Conservation (phyloP, 352 stramenopile genomes). For the Phytophthora pini region DNA sequence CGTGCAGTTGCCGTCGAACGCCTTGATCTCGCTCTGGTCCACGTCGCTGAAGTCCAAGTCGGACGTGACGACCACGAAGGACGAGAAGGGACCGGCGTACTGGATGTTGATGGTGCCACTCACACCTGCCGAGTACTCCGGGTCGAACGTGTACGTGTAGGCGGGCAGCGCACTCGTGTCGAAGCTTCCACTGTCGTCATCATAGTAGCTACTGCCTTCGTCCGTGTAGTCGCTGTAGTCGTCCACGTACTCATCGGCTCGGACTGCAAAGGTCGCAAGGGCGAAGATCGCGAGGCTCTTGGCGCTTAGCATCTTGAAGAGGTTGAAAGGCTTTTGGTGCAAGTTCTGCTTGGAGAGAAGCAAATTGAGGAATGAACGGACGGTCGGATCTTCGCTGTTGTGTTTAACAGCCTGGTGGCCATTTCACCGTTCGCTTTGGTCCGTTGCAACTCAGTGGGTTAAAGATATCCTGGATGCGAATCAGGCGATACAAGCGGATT, state of each 20-base stretch:
- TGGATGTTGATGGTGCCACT: constrained; percentile 50
- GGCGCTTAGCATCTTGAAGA: constrained; percentile 25
- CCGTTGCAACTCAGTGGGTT: background rate
- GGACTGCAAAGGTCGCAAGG: constrained; percentile 21
- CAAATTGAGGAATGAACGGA: constrained; percentile 29
- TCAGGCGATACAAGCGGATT: constrained; percentile 21
- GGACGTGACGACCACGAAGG: constrained; percentile 46
- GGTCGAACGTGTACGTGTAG: constrained; percentile 56
- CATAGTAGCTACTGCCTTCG: constrained; percentile 5
- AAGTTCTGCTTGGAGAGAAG: constrained; percentile 11
- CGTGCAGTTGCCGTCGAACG: constrained; percentile 51
- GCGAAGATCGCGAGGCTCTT: constrained; percentile 25
- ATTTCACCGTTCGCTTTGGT: constrained; percentile 6
- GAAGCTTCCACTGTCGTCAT: constrained; percentile 9
- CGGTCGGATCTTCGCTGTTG: background rate
- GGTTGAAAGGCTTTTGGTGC: background rate
- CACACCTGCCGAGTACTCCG: constrained; percentile 40
- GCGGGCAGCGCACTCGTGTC: constrained; percentile 18
- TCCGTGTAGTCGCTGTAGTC: constrained; percentile 7
- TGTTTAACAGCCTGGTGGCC: background rate
- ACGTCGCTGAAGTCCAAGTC: constrained; percentile 57
- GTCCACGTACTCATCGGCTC: constrained; percentile 14
- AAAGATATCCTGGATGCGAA: constrained; percentile 12
- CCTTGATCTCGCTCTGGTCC: constrained; percentile 36
- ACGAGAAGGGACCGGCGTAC: constrained; percentile 42